These are phyloP conservation scores for Sequoiadendron giganteum DNA, from an alignment of 75 land plant species.

Conservation along the genomic window DNA sequence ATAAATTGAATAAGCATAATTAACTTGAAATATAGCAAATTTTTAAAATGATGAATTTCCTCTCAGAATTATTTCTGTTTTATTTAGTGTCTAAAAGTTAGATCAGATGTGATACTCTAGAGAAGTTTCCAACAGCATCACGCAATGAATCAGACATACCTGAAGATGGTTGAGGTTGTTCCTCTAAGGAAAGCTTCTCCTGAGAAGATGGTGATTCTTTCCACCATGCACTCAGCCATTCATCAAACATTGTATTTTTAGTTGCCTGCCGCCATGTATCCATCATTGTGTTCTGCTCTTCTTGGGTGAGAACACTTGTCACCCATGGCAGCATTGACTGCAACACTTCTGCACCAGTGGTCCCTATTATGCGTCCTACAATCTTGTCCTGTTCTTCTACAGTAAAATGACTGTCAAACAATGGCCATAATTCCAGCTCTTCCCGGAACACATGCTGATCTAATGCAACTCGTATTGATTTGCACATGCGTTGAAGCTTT, in stretches of 20 bases:
- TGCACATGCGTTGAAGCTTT: constrained; percentile 87
- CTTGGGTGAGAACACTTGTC: constrained; percentile 67
- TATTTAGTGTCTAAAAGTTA: background rate
- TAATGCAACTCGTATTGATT: constrained; percentile 59
- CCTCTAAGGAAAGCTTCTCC: background rate
- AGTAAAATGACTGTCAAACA: constrained; percentile 77
- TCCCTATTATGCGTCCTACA: constrained; percentile 85
- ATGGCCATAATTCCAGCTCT: constrained; percentile 88
- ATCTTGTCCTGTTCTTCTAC: constrained; percentile 91
- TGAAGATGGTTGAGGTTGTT: constrained; percentile 1
- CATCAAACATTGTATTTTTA: constrained; percentile 84
- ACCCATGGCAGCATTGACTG: constrained; percentile 95
- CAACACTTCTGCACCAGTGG: constrained; percentile 90
- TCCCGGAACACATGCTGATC: constrained; percentile 80
- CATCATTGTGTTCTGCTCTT: constrained; percentile 86
- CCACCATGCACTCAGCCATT: constrained; percentile 94
- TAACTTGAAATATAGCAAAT: background rate
- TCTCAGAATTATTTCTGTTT: background rate
- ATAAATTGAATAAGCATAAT: background rate
- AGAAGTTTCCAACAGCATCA: background rate
- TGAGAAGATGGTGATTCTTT: constrained; percentile 27
- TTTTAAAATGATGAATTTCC: background rate
- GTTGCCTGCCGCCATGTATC: constrained; percentile 82
- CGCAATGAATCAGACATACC: background rate
- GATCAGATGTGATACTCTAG: background rate